Base-by-base conservation (phyloP, 1,284 basidiomycete genomes). In the Trametes polyzona region DNA sequence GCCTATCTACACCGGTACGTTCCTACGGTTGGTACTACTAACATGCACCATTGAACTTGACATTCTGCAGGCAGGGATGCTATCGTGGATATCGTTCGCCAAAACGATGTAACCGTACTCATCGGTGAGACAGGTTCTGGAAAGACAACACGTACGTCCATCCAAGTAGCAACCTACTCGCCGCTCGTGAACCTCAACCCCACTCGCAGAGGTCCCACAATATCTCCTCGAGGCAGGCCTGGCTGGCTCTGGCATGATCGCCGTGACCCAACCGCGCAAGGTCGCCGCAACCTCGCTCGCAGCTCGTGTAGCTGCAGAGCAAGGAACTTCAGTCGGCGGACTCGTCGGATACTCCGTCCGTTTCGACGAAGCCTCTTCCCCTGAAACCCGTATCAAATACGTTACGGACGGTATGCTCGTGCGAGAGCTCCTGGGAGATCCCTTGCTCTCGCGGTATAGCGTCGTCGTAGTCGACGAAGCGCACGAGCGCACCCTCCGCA, bases 91-190 rank as follows among this genome's bases (percentile, higher is more conserved):
- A 86, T 88, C 69, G 87, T 96, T 48, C 74, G 81, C 40, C 76
- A 83, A 42, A 87, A 96, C 72, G 92, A 97, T 71, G 94, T 97
- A 3, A 91, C 92, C 1, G 87, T 99, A 48, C 82, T 99, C 23
- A 80, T 99, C 16, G 96, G 96, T 51, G 96, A 99, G 76, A 99
- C 96, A 0, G 97, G 96, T 33, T 97, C 95, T 24, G 96, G 96
- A 60, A 99, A 99, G 78, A 98, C 96, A 0, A 99, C 96, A 44
- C 96, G 93, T 93, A 74, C 65, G 88, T 79, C 12, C 53, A 14
- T 29, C 35, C 8, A 5, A n/a, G 3, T 27, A n/a, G n/a, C n/a
- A 9, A n/a, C 16, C 14, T 2, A 12, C 16, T 23, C 41, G 24
- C 16, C 33, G 17, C 19, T 24, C 12, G 21, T 19, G 17, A 17